Evolutionary conservation across 495 filamentous ascomycete genomes (phyloP).

Genomic region (Pyrenula aspistea): DNA sequence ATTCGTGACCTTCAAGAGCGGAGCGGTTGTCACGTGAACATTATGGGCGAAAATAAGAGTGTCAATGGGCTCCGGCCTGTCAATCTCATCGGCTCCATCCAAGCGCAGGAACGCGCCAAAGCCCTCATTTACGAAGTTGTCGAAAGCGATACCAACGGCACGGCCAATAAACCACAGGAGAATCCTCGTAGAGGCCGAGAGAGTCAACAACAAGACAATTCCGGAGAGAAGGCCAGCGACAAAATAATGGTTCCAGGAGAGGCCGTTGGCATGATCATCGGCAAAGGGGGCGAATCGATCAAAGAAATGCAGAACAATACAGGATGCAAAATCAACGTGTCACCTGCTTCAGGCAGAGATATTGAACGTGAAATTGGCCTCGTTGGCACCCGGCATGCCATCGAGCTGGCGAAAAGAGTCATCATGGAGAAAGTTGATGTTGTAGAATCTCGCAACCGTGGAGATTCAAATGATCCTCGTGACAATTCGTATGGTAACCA

Average conservation of each 20-base stretch:
- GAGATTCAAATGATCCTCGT: constrained; percentile 27
- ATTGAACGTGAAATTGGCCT: constrained; percentile 69
- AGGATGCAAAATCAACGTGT: constrained; percentile 83
- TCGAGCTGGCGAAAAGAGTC: constrained; percentile 57
- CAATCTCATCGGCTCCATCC: constrained; percentile 63
- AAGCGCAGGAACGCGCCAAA: constrained; percentile 56
- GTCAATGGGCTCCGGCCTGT: constrained; percentile 73
- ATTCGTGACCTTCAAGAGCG: constrained; percentile 73
- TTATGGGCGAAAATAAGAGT: constrained; percentile 75
- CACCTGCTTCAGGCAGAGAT: constrained; percentile 56
- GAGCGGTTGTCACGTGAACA: constrained; percentile 78
- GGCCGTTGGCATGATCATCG: constrained; percentile 84
- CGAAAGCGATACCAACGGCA: constrained; percentile 64
- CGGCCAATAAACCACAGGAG: constrained; percentile 12
- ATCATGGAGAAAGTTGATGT: constrained; percentile 84
- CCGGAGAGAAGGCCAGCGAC: constrained; percentile 57
- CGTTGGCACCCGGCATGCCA: constrained; percentile 59
- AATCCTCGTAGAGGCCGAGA: constrained; percentile 9
- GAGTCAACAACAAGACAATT: constrained; percentile 21
- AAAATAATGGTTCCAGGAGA: constrained; percentile 72
- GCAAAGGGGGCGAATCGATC: constrained; percentile 77
- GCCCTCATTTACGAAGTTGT: constrained; percentile 79
- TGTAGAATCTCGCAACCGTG: constrained; percentile 42
- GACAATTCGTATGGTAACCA: constrained; percentile 26
- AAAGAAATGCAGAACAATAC: constrained; percentile 74